Evolutionary conservation across 2,329 filamentous ascomycete genomes (phyloP).

Genomic region (Didymosphaeria variabile): DNA sequence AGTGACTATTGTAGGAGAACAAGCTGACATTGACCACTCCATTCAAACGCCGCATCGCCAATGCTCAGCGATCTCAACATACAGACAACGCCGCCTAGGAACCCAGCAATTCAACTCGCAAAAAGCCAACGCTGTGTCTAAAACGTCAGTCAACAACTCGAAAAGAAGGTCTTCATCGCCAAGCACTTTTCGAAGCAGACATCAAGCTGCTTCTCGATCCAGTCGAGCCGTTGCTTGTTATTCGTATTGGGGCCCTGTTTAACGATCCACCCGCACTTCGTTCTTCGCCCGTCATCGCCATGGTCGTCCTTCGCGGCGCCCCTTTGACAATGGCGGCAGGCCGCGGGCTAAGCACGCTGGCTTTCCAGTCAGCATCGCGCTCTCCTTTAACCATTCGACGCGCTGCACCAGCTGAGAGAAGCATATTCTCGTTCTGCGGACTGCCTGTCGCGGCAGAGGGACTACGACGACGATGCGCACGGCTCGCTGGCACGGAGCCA

Average conservation of each 20-base stretch:
- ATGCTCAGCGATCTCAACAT: conserved; percentile 4
- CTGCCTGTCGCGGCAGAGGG: conserved; percentile 58
- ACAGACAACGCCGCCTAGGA: conserved; percentile 5
- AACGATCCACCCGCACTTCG: conserved; percentile 30
- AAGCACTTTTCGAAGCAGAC: conserved; percentile 40
- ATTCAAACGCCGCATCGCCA: conserved; percentile 16
- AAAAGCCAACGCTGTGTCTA: conserved; percentile 12
- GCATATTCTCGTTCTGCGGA: conserved; percentile 65
- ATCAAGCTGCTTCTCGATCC: conserved; percentile 43
- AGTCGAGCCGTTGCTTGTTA: conserved; percentile 41
- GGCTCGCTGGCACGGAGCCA: conserved; percentile 50
- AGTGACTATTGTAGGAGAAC: not conserved
- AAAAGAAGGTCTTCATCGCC: conserved; percentile 41
- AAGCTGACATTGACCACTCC: not conserved
- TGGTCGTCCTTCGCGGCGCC: conserved; percentile 48
- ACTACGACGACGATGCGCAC: conserved; percentile 63
- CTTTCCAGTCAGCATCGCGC: conserved; percentile 64
- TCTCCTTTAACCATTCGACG: conserved; percentile 72
- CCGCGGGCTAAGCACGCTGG: conserved; percentile 69
- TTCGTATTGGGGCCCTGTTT: conserved; percentile 43
- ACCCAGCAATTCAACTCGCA: not conserved
- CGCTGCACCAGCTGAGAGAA: conserved; percentile 73
- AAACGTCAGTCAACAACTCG: conserved; percentile 18
- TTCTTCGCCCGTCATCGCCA: conserved; percentile 44
- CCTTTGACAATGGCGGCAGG: conserved; percentile 67